Base-by-base conservation (phyloP, 768 basidiomycete genomes). In the Lentinula boryana region DNA sequence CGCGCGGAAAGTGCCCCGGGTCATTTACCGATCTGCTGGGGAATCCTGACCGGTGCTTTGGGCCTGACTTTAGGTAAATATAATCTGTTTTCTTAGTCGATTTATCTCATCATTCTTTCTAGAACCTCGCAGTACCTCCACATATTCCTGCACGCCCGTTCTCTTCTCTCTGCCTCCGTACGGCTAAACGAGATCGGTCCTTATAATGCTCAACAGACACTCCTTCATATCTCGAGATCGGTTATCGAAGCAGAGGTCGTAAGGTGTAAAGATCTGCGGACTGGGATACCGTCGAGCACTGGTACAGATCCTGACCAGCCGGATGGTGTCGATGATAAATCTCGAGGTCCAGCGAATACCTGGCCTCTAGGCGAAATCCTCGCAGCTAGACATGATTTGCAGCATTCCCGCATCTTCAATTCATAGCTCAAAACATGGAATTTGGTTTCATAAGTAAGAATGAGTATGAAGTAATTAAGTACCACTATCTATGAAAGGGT, bases 361-460 rank as follows among this genome's bases (percentile, higher is more conserved):
- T 98, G 96, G 96, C 97, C 96, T 0, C 72, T 99, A 18, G 95
- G 95, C 16, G 97, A 99, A 74, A 89, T 98, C 43, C 79, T 98
- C 32, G 86, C 89, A 38, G 83, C 85, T 43, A 80, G 97, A 61
- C 97, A 99, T 72, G 96, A 98, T 75, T 75, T 94, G 68, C 92
- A 95, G 72, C 96, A 98, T 75, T 95, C 93, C 48, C 82, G 95
- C 62, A 93, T 98, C 64, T 99, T 99, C 80, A 99, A 99, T 74
- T 91, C 89, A 71, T 65, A 66, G 36, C 36, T 27, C 27, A 27
- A 4, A 27, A 27, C 3, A 27, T 27, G 27, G 27, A 27, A 27
- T 27, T 27, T 27, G 2, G 23, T 23, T 23, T 23, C 3, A 23
- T 23, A 23, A 23, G 23, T 23, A 23, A 23, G 27, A 27, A 3